Base-by-base conservation (phyloP, 176 grass and related monocot species). In the Tillandsia fasciculata region DNA sequence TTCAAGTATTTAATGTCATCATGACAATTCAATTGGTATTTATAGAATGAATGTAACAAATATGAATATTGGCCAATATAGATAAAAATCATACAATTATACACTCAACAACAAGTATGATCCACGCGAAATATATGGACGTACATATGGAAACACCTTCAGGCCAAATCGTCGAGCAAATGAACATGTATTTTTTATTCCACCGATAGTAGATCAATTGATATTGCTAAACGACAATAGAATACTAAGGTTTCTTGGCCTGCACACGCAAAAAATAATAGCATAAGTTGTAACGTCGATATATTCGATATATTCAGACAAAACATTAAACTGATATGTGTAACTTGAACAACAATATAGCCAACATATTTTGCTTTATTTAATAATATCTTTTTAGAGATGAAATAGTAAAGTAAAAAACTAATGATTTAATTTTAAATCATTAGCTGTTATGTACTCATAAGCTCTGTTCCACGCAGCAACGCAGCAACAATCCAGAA, bases 181-280 rank as follows among this genome's bases (percentile, higher is more conserved):
- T 23, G 56, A 22, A 15, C 13, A 18, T 9, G 22, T 2, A 61
- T 2, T 15, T 61, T 18, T 15, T 59, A 59, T 59, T 5, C 12
- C 56, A 22, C 8, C 9, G 13, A 67, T 48, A 20, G 42, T 9
- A 67, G 33, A 49, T 49, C 12, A 11, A 48, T 9, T n/a, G 13
- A 10, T 9, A 66, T 67, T 48, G 11, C 2, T 9, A 33, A 47
- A 11, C 15, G 3, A 9, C 17, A 49, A 67, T 14, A 48, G 65
- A n/a, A 67, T 47, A n/a, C 65, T 73, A 82, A 3, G 86, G 12
- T 79, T 85, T 89, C 71, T 82, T 89, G 74, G 78, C 56, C 70
- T 89, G 75, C 77, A 85, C 72, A 64, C 72, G 67, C 33, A 13
- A 72, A 78, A 81, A 42, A 15, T 57, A 24, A 26, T 27, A 18